Conservation (phyloP, 345 rosid species). For the Citrus sinensis region DVS_A1.0 CM039161.1:3286501-3287000, state of each 20-base stretch:
- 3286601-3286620: neutral
- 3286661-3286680: constrained; percentile 52
- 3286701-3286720: constrained; percentile 94
- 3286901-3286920: constrained; percentile 32
- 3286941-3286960: constrained; percentile 74
- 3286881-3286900: neutral
- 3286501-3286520: constrained; percentile 97
- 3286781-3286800: constrained; percentile 64
- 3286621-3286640: constrained; percentile 1
- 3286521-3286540: constrained; percentile 10
- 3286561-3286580: neutral
- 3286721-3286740: constrained; percentile 88
- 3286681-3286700: constrained; percentile 76
- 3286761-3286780: constrained; percentile 89
- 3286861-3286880: neutral
- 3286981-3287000: constrained; percentile 47
- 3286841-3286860: neutral
- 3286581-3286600: neutral
- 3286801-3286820: constrained; percentile 78
- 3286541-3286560: constrained; percentile 12
- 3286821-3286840: constrained; percentile 79
- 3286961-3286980: constrained; percentile 88
- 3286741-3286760: constrained; percentile 88
- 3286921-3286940: constrained; percentile 93
- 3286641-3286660: constrained; percentile 11